Evolutionary conservation across 2,329 filamentous ascomycete genomes (phyloP).

Genomic region (Xylaria sp.): DNA sequence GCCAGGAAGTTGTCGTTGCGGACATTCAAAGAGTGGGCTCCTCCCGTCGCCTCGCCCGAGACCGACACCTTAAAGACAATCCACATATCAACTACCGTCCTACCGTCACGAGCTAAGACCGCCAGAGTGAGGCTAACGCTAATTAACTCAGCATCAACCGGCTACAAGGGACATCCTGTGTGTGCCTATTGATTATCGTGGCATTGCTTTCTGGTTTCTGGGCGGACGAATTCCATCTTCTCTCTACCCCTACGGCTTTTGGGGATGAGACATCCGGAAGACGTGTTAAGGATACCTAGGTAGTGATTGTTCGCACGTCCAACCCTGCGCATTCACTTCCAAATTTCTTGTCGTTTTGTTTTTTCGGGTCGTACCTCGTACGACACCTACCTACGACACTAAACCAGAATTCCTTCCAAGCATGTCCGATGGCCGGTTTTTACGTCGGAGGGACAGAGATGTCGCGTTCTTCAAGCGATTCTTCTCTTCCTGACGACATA

Average conservation of each 20-base stretch:
- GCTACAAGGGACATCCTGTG: constrained; percentile 19
- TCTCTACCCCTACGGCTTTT: constrained; percentile 14
- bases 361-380: constrained; percentile 25
- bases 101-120: constrained; percentile 22
- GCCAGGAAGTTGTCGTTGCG: constrained; percentile 21
- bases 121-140: constrained; percentile 33
- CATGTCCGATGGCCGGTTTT: constrained; percentile 42
- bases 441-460: constrained; percentile 38
- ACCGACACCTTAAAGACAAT: constrained; percentile 27
- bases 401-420: constrained; percentile 25
- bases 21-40: constrained; percentile 25
- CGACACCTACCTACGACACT: constrained; percentile 16
- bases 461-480: constrained; percentile 40
- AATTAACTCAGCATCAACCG: constrained; percentile 13
- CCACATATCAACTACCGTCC: constrained; percentile 22
- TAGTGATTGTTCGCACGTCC: constrained; percentile 24
- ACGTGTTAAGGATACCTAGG: too few relatives aligned
- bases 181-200: constrained; percentile 25
- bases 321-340: constrained; percentile 19
- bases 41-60: constrained; percentile 29
- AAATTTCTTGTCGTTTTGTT: constrained; percentile 13
- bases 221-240: constrained; percentile 18
- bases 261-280: constrained; percentile 15
- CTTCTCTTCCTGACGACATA: constrained; percentile 30
- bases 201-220: too few relatives aligned